These are phyloP conservation scores for Amaranthus tricolor DNA, from an alignment of 179 eudicot genomes.

Conservation along the genomic window DNA sequence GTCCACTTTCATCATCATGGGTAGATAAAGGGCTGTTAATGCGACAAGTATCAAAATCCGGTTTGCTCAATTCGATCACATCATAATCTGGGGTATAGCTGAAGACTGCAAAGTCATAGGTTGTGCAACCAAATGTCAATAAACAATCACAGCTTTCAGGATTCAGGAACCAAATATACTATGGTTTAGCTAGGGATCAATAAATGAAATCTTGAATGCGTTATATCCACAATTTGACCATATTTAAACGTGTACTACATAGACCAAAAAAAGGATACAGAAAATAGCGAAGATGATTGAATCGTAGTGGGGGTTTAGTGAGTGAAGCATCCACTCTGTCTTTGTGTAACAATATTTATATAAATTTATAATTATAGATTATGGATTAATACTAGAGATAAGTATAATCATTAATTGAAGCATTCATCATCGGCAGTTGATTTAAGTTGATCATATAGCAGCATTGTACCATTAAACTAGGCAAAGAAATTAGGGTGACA, in stretches of 20 bases:
- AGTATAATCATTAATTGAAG: no score
- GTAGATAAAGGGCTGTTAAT: conserved; percentile 11
- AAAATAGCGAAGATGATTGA: no score
- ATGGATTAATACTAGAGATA: no score
- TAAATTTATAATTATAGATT: no score
- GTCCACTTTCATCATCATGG: conserved; percentile 2
- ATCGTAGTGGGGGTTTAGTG: no score
- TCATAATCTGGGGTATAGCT: conserved; percentile 17
- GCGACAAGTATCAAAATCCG: conserved; percentile 8
- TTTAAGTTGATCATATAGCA: no score
- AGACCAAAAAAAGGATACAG: not conserved
- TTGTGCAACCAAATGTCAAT: not conserved
- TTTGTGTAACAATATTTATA: no score
- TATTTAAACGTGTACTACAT: not conserved
- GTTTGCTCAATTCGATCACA: conserved; percentile 11
- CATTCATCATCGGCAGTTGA: no score
- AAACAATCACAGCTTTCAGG: not conserved
- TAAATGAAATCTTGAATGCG: not conserved
- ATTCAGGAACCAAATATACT: not conserved
- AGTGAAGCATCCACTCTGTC: no score
- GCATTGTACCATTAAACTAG: not conserved
- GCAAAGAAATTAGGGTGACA: not conserved
- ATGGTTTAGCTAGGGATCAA: not conserved
- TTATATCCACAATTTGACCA: not conserved
- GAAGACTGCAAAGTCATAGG: conserved; percentile 15